Percentiles rank a stretch among this genome's conserved stretches.
Evolutionary conservation across 352 stramenopile genomes (phyloP).

Genomic region (Phytophthora citrophthora): DNA sequence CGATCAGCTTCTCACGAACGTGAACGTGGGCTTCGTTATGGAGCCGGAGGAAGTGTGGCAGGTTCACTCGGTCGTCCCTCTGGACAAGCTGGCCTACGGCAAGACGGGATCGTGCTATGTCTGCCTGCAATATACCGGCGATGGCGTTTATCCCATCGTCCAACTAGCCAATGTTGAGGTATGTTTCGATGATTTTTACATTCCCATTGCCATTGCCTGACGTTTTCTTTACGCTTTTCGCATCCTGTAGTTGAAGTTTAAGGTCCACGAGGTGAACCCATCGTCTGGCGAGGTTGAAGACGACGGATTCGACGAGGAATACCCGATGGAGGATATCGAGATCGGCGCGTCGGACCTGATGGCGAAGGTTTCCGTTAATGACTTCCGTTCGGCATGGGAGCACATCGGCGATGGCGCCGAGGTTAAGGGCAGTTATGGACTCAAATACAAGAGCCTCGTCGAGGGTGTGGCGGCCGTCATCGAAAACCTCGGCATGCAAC

Average conservation of each 20-base stretch:
- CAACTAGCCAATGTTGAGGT: constrained; percentile 93
- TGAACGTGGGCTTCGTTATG: constrained; percentile 92
- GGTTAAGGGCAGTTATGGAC: constrained; percentile 96
- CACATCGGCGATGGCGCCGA: constrained; percentile 93
- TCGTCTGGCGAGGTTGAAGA: constrained; percentile 92
- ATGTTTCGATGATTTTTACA: constrained; percentile 15
- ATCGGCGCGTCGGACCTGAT: constrained; percentile 97
- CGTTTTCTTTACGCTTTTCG: constrained; percentile 9
- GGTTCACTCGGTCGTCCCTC: constrained; percentile 89
- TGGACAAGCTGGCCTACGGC: constrained; percentile 92
- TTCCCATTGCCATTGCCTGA: constrained; percentile 7
- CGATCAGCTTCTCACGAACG: constrained; percentile 96
- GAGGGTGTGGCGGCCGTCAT: constrained; percentile 96
- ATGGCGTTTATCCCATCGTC: constrained; percentile 82
- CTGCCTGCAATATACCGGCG: constrained; percentile 87
- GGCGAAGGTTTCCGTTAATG: constrained; percentile 94
- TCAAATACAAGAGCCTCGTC: constrained; percentile 97
- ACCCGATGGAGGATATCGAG: constrained; percentile 97
- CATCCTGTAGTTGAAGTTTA: constrained; percentile 91
- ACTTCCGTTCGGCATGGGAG: constrained; percentile 98
- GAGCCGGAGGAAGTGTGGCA: constrained; percentile 93
- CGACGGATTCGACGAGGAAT: constrained; percentile 98
- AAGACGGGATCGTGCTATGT: constrained; percentile 95
- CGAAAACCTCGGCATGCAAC: constrained; percentile 97
- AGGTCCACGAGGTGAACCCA: constrained; percentile 95